These are phyloP conservation scores for Vinca major DNA, from an alignment of 305 asterid species.

Conservation along the genomic window DNA sequence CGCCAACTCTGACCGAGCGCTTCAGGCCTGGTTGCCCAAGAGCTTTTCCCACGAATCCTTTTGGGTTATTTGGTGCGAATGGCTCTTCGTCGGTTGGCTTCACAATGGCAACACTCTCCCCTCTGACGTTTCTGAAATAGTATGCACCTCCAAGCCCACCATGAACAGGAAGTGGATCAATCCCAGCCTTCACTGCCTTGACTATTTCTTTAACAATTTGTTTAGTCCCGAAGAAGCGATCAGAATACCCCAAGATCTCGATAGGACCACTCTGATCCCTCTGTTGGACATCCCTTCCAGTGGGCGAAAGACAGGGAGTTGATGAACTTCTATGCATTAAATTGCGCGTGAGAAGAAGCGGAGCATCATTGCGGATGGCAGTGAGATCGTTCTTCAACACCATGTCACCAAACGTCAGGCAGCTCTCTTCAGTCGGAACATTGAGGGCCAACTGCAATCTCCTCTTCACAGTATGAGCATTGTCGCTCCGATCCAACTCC, in stretches of 20 bases:
- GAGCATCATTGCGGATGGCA: conserved; percentile 70
- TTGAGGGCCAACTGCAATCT: conserved; percentile 78
- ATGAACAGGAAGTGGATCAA: conserved; percentile 69
- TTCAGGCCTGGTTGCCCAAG: conserved; percentile 91
- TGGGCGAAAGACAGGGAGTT: conserved; percentile 96
- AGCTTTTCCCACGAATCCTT: conserved; percentile 89
- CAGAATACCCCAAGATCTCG: conserved; percentile 72
- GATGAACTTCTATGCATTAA: conserved; percentile 85
- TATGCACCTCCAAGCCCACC: conserved; percentile 97
- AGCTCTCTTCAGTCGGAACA: conserved; percentile 83
- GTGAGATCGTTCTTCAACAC: conserved; percentile 84
- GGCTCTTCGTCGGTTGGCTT: conserved; percentile 99
- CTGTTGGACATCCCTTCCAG: conserved; percentile 71
- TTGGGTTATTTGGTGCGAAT: conserved; percentile 90
- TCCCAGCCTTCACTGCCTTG: conserved; percentile 69
- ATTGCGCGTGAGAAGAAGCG: conserved; percentile 72
- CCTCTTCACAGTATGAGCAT: conserved; percentile 81
- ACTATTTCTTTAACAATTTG: conserved; percentile 70
- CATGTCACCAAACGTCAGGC: conserved; percentile 76
- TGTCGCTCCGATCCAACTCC: conserved; percentile 84
- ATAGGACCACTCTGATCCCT: conserved; percentile 79
- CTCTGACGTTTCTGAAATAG: conserved; percentile 63
- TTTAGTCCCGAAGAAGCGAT: conserved; percentile 40
- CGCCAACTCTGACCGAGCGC: conserved; percentile 86
- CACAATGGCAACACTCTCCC: conserved; percentile 87